Base-by-base conservation (phyloP, 2,329 filamentous ascomycete genomes). In the Lithohypha guttulata region DNA sequence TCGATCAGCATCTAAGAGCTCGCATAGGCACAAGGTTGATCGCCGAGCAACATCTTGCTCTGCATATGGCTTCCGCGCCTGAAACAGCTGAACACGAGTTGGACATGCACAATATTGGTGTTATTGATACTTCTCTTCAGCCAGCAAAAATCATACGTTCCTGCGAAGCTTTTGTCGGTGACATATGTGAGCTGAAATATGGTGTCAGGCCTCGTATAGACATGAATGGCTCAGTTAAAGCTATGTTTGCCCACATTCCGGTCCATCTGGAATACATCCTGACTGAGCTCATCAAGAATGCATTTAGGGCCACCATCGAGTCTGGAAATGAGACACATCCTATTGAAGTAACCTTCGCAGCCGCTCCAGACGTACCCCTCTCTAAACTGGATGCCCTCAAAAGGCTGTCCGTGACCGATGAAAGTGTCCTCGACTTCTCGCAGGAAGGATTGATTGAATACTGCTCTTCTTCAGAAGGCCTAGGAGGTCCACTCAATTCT, bases 181-280 rank as follows among this genome's bases (percentile, higher is more conserved):
- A 96, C 55, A 94, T 96, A 45, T 96, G 89, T 64, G 91, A 96
- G 66, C 72, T 95, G 23, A 89, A 91, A 46, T 98, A 98, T 55
- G 91, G 91, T 36, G 77, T 93, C 1, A 76, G 91, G 0, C 91
- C 91, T 0, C 73, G 71, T 2, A 71, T 94, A 53, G 65, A 79
- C 32, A 81, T 98, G 53, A 82, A 87, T 49, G 91, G 91, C 48
- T 81, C 93, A 57, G 79, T 82, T 0, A 79, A 82, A 36, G 85
- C 87, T n/a, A 80, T 78, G 0, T 93, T 98, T 55, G 86, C 89
- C 14, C 91, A 93, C 55, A 80, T 98, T 6, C 91, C 91, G 10
- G 91, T 93, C 58, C 91, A 98, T 59, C 73, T 98, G 17, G 89
- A 96, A 61, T 98, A 98, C 60, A 95, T 98, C 48, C 75, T 95